phyloP scores from a whole-genome alignment of 2,329 filamentous ascomycete species.

The Hypoxylon sp. region DNA sequence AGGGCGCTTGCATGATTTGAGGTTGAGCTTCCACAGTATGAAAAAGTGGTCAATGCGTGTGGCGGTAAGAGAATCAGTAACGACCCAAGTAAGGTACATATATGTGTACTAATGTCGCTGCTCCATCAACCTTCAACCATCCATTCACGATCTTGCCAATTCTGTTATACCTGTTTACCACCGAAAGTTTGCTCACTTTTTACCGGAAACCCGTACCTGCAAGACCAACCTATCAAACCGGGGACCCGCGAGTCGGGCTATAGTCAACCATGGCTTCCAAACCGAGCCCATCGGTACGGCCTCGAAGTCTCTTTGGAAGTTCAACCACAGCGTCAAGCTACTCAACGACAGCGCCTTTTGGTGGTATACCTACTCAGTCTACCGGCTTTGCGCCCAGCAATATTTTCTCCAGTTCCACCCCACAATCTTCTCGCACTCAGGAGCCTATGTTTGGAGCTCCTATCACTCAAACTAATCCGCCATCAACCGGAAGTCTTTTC shows the following conservation, averaged over 20 bases:
- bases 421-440: slow-evolving; percentile 5
- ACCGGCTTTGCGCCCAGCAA: background rate
- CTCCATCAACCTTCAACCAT: background rate
- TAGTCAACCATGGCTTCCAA: slow-evolving; percentile 22
- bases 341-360: background rate
- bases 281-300: slow-evolving; percentile 5
- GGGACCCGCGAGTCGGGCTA: background rate
- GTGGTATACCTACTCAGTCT: background rate
- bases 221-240: background rate
- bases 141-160: slow-evolving; percentile 17
- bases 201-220: background rate
- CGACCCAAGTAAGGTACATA: slow-evolving; percentile 6
- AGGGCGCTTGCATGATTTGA: slow-evolving; percentile 7
- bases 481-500: background rate
- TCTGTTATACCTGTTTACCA: background rate
- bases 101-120: background rate
- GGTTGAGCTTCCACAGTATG: slow-evolving; percentile 19
- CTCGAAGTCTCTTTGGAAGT: slow-evolving; percentile 13
- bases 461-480: slow-evolving; percentile 16
- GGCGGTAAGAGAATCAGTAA: slow-evolving; percentile 30
- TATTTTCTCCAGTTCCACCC: slow-evolving; percentile 11
- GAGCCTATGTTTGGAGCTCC: slow-evolving; percentile 10
- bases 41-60: slow-evolving; percentile 37
- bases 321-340: slow-evolving; percentile 1
- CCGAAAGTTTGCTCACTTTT: background rate